A percentile compares a stretch with the other conserved stretches of the same genome.
These are phyloP conservation scores for Penicillium sp. DNA, from an alignment of 2,329 filamentous ascomycete species.

Conservation along the genomic window DNA sequence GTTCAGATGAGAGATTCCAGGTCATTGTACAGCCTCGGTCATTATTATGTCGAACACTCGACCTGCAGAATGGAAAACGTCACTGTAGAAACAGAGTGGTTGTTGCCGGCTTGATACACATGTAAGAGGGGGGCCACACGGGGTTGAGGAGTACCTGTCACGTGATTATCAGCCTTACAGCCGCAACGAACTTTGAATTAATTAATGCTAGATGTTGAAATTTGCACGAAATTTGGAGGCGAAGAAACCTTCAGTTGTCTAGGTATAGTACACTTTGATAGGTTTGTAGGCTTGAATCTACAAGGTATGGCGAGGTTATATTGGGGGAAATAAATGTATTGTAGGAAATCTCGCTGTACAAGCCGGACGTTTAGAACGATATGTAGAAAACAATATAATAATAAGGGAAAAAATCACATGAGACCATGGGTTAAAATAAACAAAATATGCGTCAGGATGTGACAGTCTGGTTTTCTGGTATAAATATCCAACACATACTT, in stretches of 20 bases:
- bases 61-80: conserved; percentile 17
- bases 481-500: not conserved
- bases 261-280: not conserved
- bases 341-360: conserved; percentile 18
- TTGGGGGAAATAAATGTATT: conserved; percentile 2
- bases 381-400: conserved; percentile 2
- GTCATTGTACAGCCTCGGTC: conserved; percentile 31
- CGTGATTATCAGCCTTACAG: conserved; percentile 22
- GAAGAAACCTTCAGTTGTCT: not conserved
- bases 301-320: not conserved
- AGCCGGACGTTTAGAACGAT: conserved; percentile 13
- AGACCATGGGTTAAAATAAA: conserved; percentile 3
- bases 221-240: not conserved
- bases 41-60: conserved; percentile 21
- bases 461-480: not conserved
- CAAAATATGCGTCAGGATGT: not conserved
- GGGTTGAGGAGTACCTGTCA: conserved; percentile 12
- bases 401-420: not conserved
- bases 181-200: not conserved
- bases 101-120: conserved; percentile 22
- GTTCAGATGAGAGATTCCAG: conserved; percentile 14
- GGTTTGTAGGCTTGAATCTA: not conserved
- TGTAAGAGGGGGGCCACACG: conserved; percentile 16
- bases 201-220: not conserved
- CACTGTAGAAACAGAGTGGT: conserved; percentile 13